These are phyloP conservation scores for Sindora glabra DNA, from an alignment of 306 rosid genomes.

Conservation along the genomic window DNA sequence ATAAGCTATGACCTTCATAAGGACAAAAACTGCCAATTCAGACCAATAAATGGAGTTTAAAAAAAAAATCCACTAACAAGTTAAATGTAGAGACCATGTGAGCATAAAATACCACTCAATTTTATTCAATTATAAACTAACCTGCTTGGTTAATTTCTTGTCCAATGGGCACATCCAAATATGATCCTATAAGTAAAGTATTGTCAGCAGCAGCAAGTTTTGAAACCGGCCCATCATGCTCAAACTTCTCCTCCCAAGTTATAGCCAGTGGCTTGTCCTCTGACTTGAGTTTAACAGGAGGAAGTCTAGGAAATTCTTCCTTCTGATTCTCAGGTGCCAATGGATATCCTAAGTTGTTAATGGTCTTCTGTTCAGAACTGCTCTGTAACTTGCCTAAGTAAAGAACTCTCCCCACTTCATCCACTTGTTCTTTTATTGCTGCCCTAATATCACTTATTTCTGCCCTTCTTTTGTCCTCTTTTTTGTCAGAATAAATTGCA, in stretches of 20 bases:
- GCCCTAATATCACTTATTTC: constrained; percentile 50
- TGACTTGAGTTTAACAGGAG: constrained; percentile 86
- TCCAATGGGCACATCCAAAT: constrained; percentile 84
- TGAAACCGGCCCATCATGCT: constrained; percentile 43
- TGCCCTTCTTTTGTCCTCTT: constrained; percentile 55
- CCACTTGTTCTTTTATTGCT: constrained; percentile 73
- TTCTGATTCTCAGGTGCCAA: constrained; percentile 51
- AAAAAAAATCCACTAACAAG: not conserved
- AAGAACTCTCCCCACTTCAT: constrained; percentile 79
- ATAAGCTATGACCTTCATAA: constrained; percentile 3
- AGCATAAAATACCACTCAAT: not conserved
- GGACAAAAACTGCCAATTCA: constrained; percentile 6
- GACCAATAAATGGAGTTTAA: too few relatives aligned
- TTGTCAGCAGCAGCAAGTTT: constrained; percentile 47
- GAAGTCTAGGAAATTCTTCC: constrained; percentile 86
- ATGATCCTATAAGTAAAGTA: constrained; percentile 66
- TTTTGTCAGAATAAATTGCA: constrained; percentile 39
- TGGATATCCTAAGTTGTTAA: constrained; percentile 50
- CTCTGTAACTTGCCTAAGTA: constrained; percentile 59
- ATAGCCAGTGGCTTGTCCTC: constrained; percentile 66
- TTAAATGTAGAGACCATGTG: not conserved
- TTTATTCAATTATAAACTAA: constrained; percentile 23
- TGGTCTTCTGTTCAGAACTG: constrained; percentile 47
- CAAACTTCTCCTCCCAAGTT: constrained; percentile 83
- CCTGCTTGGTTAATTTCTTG: constrained; percentile 84